Base-by-base conservation (phyloP, 305 asterid genomes). In the Salvia sclarea region DNA sequence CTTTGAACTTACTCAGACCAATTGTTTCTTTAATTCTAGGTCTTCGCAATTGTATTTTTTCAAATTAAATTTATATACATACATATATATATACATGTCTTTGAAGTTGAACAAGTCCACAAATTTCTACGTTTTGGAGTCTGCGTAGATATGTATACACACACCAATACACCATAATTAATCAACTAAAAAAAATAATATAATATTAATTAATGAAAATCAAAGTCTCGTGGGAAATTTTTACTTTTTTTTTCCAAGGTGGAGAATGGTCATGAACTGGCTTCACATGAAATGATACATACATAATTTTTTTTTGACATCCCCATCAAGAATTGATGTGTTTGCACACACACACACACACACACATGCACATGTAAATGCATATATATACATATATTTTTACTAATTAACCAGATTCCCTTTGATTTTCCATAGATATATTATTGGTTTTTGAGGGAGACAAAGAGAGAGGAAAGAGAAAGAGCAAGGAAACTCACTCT, bases 1-100 rank as follows among this genome's bases (percentile, higher is more conserved):
- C 82, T 80, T 86, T 82, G 85, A 85, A 85, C 75, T 82, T 83
- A 79, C 80, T 56, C 72, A 75, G 86, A 86, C 85, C 69, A 57
- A n/a, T 52, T 9, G 38, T 12, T 56, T 21, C 61, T 65, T 52
- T 61, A 76, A 61, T 75, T 80, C 78, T 61, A 17, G 81, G 77
- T 62, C 58, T 72, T 64, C 65, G 74, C 30, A 3, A 33, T 55
- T 59, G 5, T 10, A 31, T 48, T 22, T 61, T 54, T 66, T 31
- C 41, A 10, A 47, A 28, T 41, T 17, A 21, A 21, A 16, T 43
- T 31, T 16, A 55, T 69, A 59, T 55, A 52, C 78, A 70, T 64
- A 57, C 28, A 49, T 37, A n/a, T n/a, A n/a, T n/a, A n/a, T 55
- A 0, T 61, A 10, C 61, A 33, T 67, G 69, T 66, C 60, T 67